phyloP scores from a whole-genome alignment of 768 basidiomycete genomes.

The Candolleomyces efflorescens region DNA sequence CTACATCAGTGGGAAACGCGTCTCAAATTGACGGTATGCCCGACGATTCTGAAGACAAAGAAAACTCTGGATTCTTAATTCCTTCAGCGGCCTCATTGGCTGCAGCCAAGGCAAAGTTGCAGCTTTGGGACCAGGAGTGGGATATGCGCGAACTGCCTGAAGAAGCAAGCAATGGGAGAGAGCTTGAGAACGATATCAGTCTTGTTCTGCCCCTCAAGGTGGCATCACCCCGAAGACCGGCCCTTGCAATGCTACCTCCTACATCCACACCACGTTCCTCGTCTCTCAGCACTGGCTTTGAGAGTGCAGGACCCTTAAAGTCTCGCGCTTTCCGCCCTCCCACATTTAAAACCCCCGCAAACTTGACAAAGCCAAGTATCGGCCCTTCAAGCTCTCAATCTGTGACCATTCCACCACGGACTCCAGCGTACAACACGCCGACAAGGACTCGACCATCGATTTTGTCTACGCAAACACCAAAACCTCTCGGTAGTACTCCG shows the following conservation, averaged over 20 bases:
- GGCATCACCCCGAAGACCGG: neutral
- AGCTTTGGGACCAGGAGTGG: conserved; percentile 42
- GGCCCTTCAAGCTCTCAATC: too few species aligned
- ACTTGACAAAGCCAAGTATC: too few species aligned
- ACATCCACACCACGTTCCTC: neutral
- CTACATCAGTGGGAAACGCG: neutral
- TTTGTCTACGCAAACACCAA: neutral
- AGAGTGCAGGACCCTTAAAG: conserved; percentile 1
- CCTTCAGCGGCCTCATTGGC: conserved; percentile 54
- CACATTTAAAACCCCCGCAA: neutral
- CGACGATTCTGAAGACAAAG: conserved; percentile 24
- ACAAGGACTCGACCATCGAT: too few species aligned
- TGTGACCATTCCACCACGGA: too few species aligned
- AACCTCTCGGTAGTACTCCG: neutral
- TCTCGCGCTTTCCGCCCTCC: conserved; percentile 5
- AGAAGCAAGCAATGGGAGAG: conserved; percentile 25
- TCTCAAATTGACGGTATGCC: conserved; percentile 13
- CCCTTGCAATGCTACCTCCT: neutral
- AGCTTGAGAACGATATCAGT: conserved; percentile 5
- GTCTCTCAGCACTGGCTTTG: neutral
- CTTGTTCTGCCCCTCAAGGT: neutral
- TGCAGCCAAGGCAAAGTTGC: conserved; percentile 49
- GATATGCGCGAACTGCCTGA: conserved; percentile 10
- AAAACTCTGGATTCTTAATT: conserved; percentile 26
- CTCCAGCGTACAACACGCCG: too few species aligned